A percentile compares a stretch with the other conserved stretches of the same genome.
Evolutionary conservation across 1,284 basidiomycete genomes (phyloP).

Genomic region (Trichosporon ovoides): DNA sequence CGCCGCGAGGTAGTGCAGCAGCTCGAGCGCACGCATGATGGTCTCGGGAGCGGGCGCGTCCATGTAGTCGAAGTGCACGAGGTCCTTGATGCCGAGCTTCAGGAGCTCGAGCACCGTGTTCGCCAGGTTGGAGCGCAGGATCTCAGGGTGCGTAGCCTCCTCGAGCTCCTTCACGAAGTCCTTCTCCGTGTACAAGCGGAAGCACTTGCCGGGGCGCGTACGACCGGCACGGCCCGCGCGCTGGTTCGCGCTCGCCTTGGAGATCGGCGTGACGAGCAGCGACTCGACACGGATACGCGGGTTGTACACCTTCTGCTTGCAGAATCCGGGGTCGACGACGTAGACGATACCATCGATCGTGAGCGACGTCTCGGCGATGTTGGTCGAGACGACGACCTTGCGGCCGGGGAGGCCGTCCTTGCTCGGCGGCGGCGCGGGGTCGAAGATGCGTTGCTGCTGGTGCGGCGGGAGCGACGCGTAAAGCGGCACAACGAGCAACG

Average conservation of each 20-base stretch:
- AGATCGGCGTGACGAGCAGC: constrained; percentile 88
- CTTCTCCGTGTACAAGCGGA: constrained; percentile 93
- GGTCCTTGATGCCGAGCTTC: constrained; percentile 88
- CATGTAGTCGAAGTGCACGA: constrained; percentile 92
- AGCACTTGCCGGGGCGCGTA: constrained; percentile 94
- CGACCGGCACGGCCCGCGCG: constrained; percentile 93
- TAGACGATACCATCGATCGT: constrained; percentile 99
- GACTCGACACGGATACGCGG: constrained; percentile 94
- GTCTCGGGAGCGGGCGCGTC: constrained; percentile 96
- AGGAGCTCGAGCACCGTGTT: constrained; percentile 92
- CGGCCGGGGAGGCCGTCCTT: constrained; percentile 74
- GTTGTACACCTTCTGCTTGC: constrained; percentile 96
- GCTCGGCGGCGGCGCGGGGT: constrained; percentile 64
- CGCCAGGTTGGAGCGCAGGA: constrained; percentile 83
- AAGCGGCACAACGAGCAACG: constrained; percentile 80
- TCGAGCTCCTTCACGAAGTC: constrained; percentile 94
- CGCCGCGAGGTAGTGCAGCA: constrained; percentile 87
- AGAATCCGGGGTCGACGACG: constrained; percentile 96
- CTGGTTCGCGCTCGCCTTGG: constrained; percentile 93
- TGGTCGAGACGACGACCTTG: constrained; percentile 93
- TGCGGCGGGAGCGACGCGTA: constrained; percentile 89
- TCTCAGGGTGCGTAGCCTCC: constrained; percentile 95
- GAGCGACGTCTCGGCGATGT: constrained; percentile 95
- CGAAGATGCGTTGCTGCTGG: constrained; percentile 94
- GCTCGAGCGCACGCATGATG: constrained; percentile 92